phyloP scores from a whole-genome alignment of 2,329 filamentous ascomycete species.

The Nothophoma quercina region DNA sequence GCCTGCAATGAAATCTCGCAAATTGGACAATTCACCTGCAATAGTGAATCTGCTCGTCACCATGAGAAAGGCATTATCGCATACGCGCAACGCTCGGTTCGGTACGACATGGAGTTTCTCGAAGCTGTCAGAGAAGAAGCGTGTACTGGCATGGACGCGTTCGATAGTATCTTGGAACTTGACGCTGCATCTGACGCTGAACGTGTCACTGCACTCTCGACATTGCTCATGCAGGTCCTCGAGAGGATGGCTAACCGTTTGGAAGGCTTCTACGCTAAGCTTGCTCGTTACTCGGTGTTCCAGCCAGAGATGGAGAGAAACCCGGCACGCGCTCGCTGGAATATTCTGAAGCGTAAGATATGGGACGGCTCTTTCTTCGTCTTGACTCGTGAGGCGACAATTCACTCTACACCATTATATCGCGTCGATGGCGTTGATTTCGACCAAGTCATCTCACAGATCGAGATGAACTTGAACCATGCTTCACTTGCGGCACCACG shows the following conservation, averaged over 20 bases:
- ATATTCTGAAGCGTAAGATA: slow-evolving; percentile 58
- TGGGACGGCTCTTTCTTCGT: slow-evolving; percentile 62
- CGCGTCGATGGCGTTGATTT: slow-evolving; percentile 51
- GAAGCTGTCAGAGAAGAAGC: slow-evolving; percentile 63
- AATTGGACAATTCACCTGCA: slow-evolving; percentile 59
- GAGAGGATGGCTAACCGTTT: slow-evolving; percentile 63
- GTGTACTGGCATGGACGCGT: slow-evolving; percentile 63
- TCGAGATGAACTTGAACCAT: slow-evolving; percentile 47
- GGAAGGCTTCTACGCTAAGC: slow-evolving; percentile 61
- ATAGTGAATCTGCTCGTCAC: slow-evolving; percentile 57
- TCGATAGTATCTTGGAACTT: slow-evolving; percentile 54
- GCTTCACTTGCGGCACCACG: slow-evolving; percentile 23
- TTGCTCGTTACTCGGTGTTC: slow-evolving; percentile 60
- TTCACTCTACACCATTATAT: slow-evolving; percentile 2
- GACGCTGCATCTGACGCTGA: slow-evolving; percentile 51
- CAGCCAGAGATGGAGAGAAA: slow-evolving; percentile 62
- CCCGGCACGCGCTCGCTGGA: slow-evolving; percentile 62
- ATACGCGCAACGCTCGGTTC: slow-evolving; percentile 59
- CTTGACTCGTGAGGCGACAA: slow-evolving; percentile 47
- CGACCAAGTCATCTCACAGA: slow-evolving; percentile 55
- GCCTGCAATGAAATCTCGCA: slow-evolving; percentile 60
- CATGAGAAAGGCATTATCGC: slow-evolving; percentile 61
- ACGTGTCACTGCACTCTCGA: slow-evolving; percentile 49
- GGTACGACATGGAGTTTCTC: slow-evolving; percentile 62
- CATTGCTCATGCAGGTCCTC: slow-evolving; percentile 60